Percentiles rank a stretch among this genome's conserved stretches.
phyloP scores from a whole-genome alignment of 2,329 filamentous ascomycete species.

The Emericellopsis atlantica region DNA sequence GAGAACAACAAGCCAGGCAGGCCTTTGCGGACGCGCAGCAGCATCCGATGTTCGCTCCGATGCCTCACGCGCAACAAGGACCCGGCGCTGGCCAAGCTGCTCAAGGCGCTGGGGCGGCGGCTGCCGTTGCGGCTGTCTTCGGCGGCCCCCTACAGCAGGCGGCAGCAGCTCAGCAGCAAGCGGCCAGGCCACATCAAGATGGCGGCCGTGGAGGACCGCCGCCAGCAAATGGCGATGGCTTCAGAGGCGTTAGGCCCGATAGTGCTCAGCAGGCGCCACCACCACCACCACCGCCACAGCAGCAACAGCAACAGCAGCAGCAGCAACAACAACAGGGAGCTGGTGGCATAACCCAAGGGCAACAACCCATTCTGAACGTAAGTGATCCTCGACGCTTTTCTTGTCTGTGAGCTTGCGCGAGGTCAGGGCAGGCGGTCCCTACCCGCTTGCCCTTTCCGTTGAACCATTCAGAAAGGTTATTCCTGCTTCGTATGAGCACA shows the following conservation, averaged over 20 bases:
- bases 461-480: too few species aligned
- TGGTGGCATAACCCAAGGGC: constrained; percentile 25
- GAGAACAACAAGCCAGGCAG: constrained; percentile 36
- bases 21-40: constrained; percentile 35
- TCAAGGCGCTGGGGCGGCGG: constrained; percentile 25
- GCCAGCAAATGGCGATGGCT: constrained; percentile 22
- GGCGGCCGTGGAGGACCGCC: constrained; percentile 38
- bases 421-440: not conserved
- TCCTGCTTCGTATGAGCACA: too few species aligned
- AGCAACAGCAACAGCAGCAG: constrained; percentile 18
- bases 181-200: constrained; percentile 28
- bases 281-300: constrained; percentile 11
- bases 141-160: constrained; percentile 53
- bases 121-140: constrained; percentile 53
- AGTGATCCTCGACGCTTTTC: constrained; percentile 14
- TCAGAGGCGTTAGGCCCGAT: constrained; percentile 30
- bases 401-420: not conserved
- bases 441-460: too few species aligned
- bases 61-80: constrained; percentile 32
- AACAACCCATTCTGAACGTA: constrained; percentile 37
- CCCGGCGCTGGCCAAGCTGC: constrained; percentile 31
- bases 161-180: constrained; percentile 26
- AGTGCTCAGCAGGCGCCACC: constrained; percentile 4
- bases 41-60: constrained; percentile 45
- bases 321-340: constrained; percentile 18